Evolutionary conservation across 495 filamentous ascomycete genomes (phyloP).

Genomic region (Articulospora tetracladia): DNA sequence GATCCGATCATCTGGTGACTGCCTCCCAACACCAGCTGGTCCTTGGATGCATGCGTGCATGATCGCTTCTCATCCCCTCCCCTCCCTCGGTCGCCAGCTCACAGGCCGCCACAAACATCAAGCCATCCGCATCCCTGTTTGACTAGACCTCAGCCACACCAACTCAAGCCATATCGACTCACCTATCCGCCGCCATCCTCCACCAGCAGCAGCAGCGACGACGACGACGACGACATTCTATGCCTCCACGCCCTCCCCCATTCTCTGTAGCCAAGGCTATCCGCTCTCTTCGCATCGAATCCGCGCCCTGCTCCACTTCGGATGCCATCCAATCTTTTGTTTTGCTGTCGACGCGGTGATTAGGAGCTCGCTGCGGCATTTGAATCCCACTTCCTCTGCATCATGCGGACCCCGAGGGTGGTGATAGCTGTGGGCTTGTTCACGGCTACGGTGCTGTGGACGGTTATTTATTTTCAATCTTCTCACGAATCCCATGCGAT

Average conservation of each 20-base stretch:
- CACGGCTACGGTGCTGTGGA: slow-evolving; percentile 21
- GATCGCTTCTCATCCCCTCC: not conserved
- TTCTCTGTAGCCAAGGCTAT: not conserved
- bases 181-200: not conserved
- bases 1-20: too few species aligned
- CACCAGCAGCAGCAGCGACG: not conserved
- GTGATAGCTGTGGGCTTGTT: slow-evolving; percentile 30
- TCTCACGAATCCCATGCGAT: slow-evolving; percentile 14
- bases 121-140: not conserved
- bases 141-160: not conserved
- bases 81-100: not conserved
- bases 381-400: slow-evolving; percentile 11
- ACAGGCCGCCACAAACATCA: not conserved
- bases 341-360: slow-evolving; percentile 24
- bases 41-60: too few species aligned
- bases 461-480: slow-evolving; percentile 21
- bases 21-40: too few species aligned
- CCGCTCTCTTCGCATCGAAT: not conserved
- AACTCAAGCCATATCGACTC: not conserved
- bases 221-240: not conserved
- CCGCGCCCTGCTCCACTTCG: slow-evolving; percentile 1
- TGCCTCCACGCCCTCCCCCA: not conserved
- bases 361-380: slow-evolving; percentile 19
- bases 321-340: slow-evolving; percentile 16
- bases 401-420: slow-evolving; percentile 54